phyloP scores from a whole-genome alignment of 1,139 yeast species.

The Taiozyma onychis region DNA sequence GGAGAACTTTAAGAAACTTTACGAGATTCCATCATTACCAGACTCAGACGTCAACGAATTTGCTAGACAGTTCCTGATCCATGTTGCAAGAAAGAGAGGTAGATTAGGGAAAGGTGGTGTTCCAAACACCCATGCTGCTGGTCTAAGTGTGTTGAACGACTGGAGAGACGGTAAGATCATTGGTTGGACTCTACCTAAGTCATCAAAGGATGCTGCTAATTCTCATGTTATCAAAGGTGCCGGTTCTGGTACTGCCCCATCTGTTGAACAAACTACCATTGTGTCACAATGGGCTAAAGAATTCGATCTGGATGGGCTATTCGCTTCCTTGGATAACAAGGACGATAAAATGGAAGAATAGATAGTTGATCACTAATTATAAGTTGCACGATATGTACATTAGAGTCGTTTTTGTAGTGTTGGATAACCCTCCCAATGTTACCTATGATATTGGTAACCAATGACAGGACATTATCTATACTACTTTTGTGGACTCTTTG shows the following conservation, averaged over 20 bases:
- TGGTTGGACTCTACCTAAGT: conserved; percentile 87
- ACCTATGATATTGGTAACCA: too few species aligned
- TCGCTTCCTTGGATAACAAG: conserved; percentile 33
- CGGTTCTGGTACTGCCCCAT: conserved; percentile 29
- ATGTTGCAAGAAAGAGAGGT: conserved; percentile 89
- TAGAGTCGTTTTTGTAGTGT: neutral
- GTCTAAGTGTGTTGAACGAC: conserved; percentile 76
- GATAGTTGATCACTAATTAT: neutral
- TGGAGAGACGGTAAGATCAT: conserved; percentile 96
- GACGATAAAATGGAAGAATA: conserved; percentile 17
- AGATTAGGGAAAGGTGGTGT: conserved; percentile 90
- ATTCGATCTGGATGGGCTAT: conserved; percentile 83
- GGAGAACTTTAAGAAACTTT: conserved; percentile 64
- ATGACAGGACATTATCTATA: too few species aligned
- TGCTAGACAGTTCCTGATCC: conserved; percentile 80
- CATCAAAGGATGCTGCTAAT: conserved; percentile 40
- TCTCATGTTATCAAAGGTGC: conserved; percentile 28
- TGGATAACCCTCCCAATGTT: too few species aligned
- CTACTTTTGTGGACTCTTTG: too few species aligned
- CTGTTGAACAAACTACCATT: conserved; percentile 71
- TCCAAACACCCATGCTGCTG: conserved; percentile 85
- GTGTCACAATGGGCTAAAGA: conserved; percentile 93
- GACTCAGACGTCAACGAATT: conserved; percentile 54
- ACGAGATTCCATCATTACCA: conserved; percentile 80
- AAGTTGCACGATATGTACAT: neutral